Conservation (phyloP, 129 eudicot genomes). For the Oenanthe sinensis region DNA sequence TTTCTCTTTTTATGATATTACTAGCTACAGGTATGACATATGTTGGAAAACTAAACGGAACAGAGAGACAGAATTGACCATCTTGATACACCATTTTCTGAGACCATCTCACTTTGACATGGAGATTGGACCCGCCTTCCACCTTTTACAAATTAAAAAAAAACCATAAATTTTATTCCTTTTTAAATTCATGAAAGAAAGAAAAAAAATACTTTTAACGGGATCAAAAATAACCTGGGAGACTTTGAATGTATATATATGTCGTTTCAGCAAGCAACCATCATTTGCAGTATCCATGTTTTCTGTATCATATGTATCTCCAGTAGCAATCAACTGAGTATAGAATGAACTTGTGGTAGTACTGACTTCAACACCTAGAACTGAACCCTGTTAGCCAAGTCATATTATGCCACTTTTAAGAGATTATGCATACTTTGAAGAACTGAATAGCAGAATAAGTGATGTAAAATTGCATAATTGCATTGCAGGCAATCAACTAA, state of each 20-base stretch:
- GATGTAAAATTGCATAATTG: too few species aligned
- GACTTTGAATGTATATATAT: conserved; percentile 53
- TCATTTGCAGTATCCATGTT: conserved; percentile 33
- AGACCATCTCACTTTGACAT: conserved; percentile 63
- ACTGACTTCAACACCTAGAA: conserved; percentile 96
- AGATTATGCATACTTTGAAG: not conserved
- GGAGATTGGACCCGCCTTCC: conserved; percentile 61
- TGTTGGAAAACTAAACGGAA: conserved; percentile 78
- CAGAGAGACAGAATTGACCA: conserved; percentile 47
- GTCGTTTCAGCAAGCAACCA: conserved; percentile 60
- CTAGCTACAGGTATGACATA: conserved; percentile 46
- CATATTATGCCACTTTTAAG: conserved; percentile 22
- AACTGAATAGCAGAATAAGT: too few species aligned
- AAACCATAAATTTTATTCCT: not conserved
- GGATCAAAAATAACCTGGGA: conserved; percentile 37
- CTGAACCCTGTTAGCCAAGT: conserved; percentile 99
- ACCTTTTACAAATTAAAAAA: conserved; percentile 31
- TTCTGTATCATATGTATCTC: conserved; percentile 32
- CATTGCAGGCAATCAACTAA: too few species aligned
- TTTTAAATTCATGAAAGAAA: not conserved
- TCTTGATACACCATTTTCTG: conserved; percentile 60
- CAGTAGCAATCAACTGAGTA: conserved; percentile 37
- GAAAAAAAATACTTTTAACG: not conserved
- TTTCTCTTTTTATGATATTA: conserved; percentile 29
- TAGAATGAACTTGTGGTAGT: conserved; percentile 42